Base-by-base conservation (phyloP, 139 green algal genomes). In the Picochlorum sp. region DNA sequence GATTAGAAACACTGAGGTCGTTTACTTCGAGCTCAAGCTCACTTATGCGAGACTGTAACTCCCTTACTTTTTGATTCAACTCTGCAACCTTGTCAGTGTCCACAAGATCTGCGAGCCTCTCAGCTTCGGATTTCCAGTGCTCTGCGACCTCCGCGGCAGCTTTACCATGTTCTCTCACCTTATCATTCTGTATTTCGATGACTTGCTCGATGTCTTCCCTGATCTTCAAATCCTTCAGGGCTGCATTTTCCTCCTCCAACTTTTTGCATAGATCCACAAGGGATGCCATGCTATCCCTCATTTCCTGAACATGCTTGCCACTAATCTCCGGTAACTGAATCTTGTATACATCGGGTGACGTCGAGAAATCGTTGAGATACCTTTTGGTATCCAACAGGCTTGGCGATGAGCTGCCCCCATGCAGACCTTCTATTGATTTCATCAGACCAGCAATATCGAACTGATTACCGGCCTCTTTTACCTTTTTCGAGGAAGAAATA, bases 211-310 rank as follows among this genome's bases (percentile, higher is more conserved):
- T 56, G 37, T 77, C 63, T 49, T 72, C 64, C 21, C 64, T 23
- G 21, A 77, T 72, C 23, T 62, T 71, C 38, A 56, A 51, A 5
- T 44, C 47, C 49, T 77, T 77, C 23, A 77, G 57, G 41, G 66
- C 64, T 38, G 66, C 57, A 16, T 77, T 66, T 49, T 65, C 45
- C 31, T 28, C 58, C 49, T 71, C 61, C 45, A 77, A 38, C 34
- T 49, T 57, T 28, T 26, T 38, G 20, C 20, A 38, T 16, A 59
- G 0, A 20, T 59, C 23, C 23, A 54, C 47, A 21, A 54, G 47
- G 18, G 16, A 21, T 20, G 47, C 47, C 47, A 54, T 54, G 47
- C 47, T 54, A 9, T 54, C 47, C 7, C 47, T 18, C 47, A 54
- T 54, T 54, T 54, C 47, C n/a, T 54, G 47, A 21, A 54, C 15